These are phyloP conservation scores for Kwoniella sp. DNA, from an alignment of 768 basidiomycete species.

Conservation along the genomic window DNA sequence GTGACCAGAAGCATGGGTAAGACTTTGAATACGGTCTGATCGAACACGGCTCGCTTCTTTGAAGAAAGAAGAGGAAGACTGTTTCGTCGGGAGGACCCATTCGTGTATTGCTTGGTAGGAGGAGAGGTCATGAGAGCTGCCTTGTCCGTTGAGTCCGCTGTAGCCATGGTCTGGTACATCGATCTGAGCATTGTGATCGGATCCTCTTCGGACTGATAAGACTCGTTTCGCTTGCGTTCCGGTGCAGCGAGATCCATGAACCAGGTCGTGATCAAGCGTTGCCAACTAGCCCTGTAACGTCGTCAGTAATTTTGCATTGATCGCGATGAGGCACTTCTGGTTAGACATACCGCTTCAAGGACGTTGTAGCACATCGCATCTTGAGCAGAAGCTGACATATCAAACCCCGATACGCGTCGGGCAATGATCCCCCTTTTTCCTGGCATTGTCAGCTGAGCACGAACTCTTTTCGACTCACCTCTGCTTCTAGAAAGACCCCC, in stretches of 20 bases:
- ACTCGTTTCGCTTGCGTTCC: slow-evolving; percentile 4
- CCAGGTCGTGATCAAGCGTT: slow-evolving; percentile 20
- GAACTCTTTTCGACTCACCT: slow-evolving; percentile 11
- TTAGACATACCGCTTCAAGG: slow-evolving; percentile 30
- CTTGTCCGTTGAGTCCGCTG: neutral
- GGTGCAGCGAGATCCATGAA: slow-evolving; percentile 15
- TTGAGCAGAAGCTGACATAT: slow-evolving; percentile 31
- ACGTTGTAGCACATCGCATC: slow-evolving; percentile 32
- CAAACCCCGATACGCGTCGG: slow-evolving; percentile 28
- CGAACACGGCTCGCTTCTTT: slow-evolving; percentile 3
- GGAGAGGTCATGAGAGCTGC: slow-evolving; percentile 3
- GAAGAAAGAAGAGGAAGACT: slow-evolving; percentile 1
- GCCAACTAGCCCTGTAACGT: slow-evolving; percentile 19
- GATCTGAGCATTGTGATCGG: slow-evolving; percentile 1
- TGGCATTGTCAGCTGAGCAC: neutral
- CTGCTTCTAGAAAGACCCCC: slow-evolving; percentile 27
- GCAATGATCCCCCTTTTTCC: slow-evolving; percentile 32
- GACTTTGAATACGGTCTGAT: slow-evolving; percentile 5
- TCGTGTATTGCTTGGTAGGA: slow-evolving; percentile 12
- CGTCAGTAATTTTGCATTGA: neutral
- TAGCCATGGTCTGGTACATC: slow-evolving; percentile 10
- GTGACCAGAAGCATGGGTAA: slow-evolving; percentile 25
- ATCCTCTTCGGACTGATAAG: slow-evolving; percentile 8
- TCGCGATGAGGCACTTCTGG: too few species aligned
- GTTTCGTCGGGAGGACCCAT: slow-evolving; percentile 4